Percentiles rank a stretch among this genome's conserved stretches.
Conservation (phyloP, 352 stramenopile genomes). For the Blastocystis sp. region DNA sequence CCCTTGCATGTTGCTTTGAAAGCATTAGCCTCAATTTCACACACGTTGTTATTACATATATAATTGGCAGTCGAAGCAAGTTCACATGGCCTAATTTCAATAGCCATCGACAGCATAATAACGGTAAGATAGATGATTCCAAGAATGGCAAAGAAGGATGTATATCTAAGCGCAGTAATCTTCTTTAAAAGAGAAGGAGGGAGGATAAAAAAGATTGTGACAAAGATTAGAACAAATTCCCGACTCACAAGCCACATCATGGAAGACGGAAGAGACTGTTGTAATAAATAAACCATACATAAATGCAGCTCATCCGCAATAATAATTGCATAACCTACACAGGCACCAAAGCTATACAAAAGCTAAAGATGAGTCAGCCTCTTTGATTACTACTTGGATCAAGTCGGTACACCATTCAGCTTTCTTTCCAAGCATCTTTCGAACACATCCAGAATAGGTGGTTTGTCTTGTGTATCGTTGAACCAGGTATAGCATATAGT, state of each 20-base stretch:
- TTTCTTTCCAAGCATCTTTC: constrained; percentile 18
- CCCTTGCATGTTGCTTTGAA: background rate
- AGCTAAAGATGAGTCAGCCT: background rate
- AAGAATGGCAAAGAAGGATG: constrained; percentile 53
- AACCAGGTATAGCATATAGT: constrained; percentile 60
- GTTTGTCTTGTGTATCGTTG: constrained; percentile 45
- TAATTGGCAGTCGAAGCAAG: constrained; percentile 21
- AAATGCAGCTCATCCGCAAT: constrained; percentile 56
- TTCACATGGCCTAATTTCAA: constrained; percentile 18
- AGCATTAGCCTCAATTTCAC: constrained; percentile 49
- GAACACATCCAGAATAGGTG: constrained; percentile 54
- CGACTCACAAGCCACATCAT: constrained; percentile 38
- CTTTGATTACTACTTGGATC: background rate
- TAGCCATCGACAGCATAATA: constrained; percentile 32
- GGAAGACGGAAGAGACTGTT: background rate
- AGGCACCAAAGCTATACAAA: constrained; percentile 61
- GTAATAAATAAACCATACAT: background rate
- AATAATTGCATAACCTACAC: constrained; percentile 65
- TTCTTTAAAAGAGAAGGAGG: constrained; percentile 49
- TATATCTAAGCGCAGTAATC: constrained; percentile 58
- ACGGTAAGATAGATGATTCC: constrained; percentile 63
- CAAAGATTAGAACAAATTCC: constrained; percentile 47
- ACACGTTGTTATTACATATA: constrained; percentile 5
- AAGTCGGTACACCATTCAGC: constrained; percentile 35
- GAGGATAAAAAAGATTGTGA: constrained; percentile 53